Base-by-base conservation (phyloP, 176 grass and related monocot species). In the Tillandsia leiboldiana region DNA sequence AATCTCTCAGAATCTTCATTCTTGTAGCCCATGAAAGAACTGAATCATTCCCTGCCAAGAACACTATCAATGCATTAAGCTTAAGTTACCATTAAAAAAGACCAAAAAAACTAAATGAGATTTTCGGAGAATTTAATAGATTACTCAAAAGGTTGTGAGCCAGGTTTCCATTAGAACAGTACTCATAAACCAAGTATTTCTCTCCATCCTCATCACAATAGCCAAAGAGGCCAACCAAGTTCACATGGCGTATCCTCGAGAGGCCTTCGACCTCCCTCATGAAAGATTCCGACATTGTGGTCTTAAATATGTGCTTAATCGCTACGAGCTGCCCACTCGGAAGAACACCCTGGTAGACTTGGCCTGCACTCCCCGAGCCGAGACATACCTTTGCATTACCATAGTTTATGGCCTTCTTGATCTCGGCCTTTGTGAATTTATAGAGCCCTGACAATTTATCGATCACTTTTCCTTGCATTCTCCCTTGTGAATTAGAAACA, bases 161-260 rank as follows among this genome's bases (percentile, higher is more conserved):
- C 2, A 91, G 70, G 65, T 87, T 91, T 33, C 88, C 88, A 63
- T 79, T 79, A 3, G 75, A 70, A 64, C 81, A 84, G 9, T 70
- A 87, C 81, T 91, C 88, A 68, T 91, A 91, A 2, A 87, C 81
- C 11, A 91, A 78, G 75, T 72, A 87, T 58, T 81, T 75, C 10
- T 91, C 84, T 33, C 84, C 79, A 3, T 71, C 58, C 23, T 91
- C 81, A 53, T 91, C 84, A 58, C 84, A 91, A 66, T 84, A 87
- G 2, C 88, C 84, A 29, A 91, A 78, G 68, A 91, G 84, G 75
- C 81, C 84, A 10, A 87, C 81, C 14, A 91, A 64, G 78, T 79
- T 87, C 49, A 71, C 68, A 50, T 87, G 88, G 33, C 88, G 67
- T 18, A 91, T 72, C 67, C 73, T 84, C 53, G 88, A 84, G 48